Percentiles rank a stretch among this genome's conserved stretches.
Conservation (phyloP, 2,329 filamentous ascomycete genomes). For the Colletotrichum tabaci region DNA sequence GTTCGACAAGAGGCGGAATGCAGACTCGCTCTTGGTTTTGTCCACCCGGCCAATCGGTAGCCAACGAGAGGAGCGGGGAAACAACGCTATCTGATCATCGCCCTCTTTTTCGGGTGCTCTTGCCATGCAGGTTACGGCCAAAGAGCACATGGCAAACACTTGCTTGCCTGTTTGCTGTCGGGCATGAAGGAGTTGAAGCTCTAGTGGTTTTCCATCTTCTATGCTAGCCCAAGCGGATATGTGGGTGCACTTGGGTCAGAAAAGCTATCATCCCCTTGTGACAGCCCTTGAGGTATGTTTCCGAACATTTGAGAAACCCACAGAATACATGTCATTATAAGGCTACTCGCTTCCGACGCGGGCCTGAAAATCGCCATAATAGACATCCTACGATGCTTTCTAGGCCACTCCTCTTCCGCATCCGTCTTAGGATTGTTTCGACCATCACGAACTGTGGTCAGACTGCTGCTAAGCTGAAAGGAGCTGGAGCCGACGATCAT, state of each 20-base stretch:
- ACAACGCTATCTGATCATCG: not conserved
- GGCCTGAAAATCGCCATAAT: not conserved
- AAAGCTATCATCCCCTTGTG: too few species aligned
- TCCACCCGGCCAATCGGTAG: not conserved
- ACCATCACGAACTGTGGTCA: not conserved
- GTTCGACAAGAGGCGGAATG: not conserved
- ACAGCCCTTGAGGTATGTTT: not conserved
- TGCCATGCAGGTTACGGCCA: not conserved
- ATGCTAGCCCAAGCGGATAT: not conserved
- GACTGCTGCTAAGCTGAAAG: not conserved
- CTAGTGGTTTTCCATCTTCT: too few species aligned
- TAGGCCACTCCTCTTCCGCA: not conserved
- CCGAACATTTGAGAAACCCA: not conserved
- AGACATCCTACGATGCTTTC: too few species aligned
- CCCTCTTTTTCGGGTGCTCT: not conserved
- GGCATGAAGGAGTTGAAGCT: not conserved
- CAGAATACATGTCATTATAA: not conserved
- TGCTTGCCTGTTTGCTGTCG: not conserved
- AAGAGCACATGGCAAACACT: not conserved
- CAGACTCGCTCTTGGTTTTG: not conserved
- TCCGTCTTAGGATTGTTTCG: not conserved
- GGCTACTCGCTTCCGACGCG: not conserved
- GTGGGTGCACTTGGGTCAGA: not conserved
- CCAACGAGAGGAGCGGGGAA: not conserved
- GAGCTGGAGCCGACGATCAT: not conserved